Evolutionary conservation across 1,139 yeast genomes (phyloP).

Genomic region (Blastobotrys indianensis): DNA sequence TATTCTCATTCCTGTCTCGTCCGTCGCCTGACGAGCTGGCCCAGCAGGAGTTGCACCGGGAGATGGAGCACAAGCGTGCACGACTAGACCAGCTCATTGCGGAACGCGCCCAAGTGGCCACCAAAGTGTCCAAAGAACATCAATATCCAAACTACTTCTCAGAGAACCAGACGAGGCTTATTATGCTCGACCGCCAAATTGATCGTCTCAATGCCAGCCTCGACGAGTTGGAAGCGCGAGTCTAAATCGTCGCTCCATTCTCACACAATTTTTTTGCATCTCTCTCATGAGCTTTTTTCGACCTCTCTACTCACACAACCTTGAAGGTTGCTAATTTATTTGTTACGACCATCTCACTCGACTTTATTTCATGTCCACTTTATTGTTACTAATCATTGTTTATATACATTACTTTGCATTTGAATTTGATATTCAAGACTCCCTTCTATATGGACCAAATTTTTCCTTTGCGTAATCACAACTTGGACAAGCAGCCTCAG

Average conservation of each 20-base stretch:
- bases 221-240: constrained; percentile 1
- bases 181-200: constrained; percentile 15
- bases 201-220: constrained; percentile 7
- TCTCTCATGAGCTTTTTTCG: not conserved
- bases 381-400: too few relatives aligned
- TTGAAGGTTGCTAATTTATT: too few relatives aligned
- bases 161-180: constrained; percentile 11
- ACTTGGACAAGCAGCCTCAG: constrained; percentile 5
- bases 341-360: too few relatives aligned
- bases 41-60: constrained; percentile 2
- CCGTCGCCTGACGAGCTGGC: constrained; percentile 4
- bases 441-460: not conserved
- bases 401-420: too few relatives aligned
- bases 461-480: not conserved
- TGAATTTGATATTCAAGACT: not conserved
- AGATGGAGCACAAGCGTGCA: constrained; percentile 4
- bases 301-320: not conserved
- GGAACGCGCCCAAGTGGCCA: constrained; percentile 10
- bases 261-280: not conserved
- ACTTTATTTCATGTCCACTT: too few relatives aligned
- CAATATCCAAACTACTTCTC: constrained; percentile 14
- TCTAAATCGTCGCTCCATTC: not conserved
- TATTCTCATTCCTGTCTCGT: constrained; percentile 3
- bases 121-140: constrained; percentile 11
- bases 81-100: constrained; percentile 4